Base-by-base conservation (phyloP, 2,329 filamentous ascomycete species). In the Cordyceps cateniannulata region DNA sequence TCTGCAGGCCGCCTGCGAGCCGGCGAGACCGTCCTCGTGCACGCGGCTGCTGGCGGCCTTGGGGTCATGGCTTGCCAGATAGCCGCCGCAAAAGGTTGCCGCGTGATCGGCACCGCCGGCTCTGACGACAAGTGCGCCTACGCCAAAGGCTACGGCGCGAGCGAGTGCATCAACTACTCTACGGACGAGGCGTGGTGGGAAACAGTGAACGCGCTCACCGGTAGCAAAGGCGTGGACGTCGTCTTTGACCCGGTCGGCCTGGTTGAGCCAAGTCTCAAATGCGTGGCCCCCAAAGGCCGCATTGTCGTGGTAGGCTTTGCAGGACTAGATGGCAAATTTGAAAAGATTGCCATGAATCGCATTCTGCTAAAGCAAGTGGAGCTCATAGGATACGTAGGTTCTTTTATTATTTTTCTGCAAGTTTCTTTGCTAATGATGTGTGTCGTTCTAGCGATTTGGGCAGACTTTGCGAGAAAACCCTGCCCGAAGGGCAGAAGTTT, bases 301-400 rank as follows among this genome's bases (percentile, higher is more conserved):
- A 70, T 87, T 20, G 74, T 87, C 2, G 72, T 86, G 29, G 75
- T 85, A 2, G 84, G 84, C 0, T 87, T 86, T 67, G 83, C 82
- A 6, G 84, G 79, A 1, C 73, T 78, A 53, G 76, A 69, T 18
- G 80, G 81, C 0, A 70, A 77, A 8, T 79, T 85, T 72, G 83
- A 86, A 67, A 73, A 75, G 44, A 73, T 85, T 52, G 75, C 76
- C 32, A 80, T 82, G 75, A 85, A 85, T 63, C 72, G 79, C 27
- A 70, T 85, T 3, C 67, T 85, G 47, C 67, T 85, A 40, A 83
- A 81, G 65, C 77, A 80, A 45, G 77, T 76, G 1, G 77, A 75
- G n/a, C 66, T 85, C 5, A 75, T 81, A 38, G 82, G 82, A 47
- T 85, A 85, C 69, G 74, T 78, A 61, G 69, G 76, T 74, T 20